Percentiles rank a stretch among this genome's conserved stretches.
These are phyloP conservation scores for Pyrenula aspistea DNA, from an alignment of 495 filamentous ascomycete species.

Conservation along the genomic window DNA sequence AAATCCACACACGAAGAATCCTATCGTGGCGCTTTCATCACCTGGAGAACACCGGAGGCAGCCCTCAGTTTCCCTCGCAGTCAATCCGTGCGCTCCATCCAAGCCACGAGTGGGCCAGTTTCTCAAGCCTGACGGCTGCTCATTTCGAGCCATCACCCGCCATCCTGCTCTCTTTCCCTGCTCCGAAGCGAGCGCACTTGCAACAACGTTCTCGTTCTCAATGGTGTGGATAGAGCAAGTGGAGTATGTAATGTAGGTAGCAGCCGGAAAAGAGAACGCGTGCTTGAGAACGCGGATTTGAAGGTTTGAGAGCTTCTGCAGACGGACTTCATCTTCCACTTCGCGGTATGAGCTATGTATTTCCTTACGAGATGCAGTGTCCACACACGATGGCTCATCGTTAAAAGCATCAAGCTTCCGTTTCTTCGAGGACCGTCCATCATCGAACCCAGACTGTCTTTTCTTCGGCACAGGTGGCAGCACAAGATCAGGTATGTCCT, in stretches of 20 bases:
- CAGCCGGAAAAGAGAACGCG: constrained; percentile 72
- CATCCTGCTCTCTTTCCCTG: constrained; percentile 61
- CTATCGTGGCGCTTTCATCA: constrained; percentile 63
- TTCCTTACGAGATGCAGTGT: neutral
- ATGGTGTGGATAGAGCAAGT: constrained; percentile 79
- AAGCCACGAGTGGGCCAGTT: constrained; percentile 62
- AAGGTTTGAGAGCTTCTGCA: constrained; percentile 61
- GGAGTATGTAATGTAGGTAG: constrained; percentile 69
- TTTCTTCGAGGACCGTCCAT: constrained; percentile 13
- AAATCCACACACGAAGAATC: constrained; percentile 62
- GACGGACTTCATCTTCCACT: constrained; percentile 37
- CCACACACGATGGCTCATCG: neutral
- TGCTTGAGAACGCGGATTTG: constrained; percentile 69
- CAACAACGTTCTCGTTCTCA: constrained; percentile 82
- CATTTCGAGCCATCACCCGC: constrained; percentile 54
- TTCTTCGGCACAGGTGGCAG: constrained; percentile 26
- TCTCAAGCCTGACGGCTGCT: constrained; percentile 59
- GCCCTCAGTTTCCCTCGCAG: constrained; percentile 16
- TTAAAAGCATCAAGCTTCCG: constrained; percentile 14
- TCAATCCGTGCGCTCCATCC: constrained; percentile 17
- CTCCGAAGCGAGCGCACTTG: constrained; percentile 49
- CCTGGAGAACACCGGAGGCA: constrained; percentile 75
- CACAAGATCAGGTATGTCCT: constrained; percentile 53
- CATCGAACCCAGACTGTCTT: constrained; percentile 29
- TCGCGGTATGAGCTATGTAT: neutral